These are phyloP conservation scores for Collybiopsis luxurians DNA, from an alignment of 768 basidiomycete species.

Conservation along the genomic window DNA sequence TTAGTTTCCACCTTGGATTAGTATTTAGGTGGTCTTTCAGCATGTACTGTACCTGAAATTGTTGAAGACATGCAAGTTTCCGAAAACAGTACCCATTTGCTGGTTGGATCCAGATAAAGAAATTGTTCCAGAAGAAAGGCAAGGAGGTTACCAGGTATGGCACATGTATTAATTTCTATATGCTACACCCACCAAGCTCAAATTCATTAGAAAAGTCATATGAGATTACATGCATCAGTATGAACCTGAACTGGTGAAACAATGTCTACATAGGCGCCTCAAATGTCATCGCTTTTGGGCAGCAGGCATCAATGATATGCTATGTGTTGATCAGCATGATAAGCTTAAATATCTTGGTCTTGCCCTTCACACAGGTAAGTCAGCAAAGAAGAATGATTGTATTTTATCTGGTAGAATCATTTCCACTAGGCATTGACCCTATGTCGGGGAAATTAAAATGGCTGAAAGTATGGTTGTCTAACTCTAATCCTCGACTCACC, in stretches of 20 bases:
- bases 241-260: neutral
- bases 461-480: slow-evolving; percentile 43
- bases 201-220: neutral
- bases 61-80: too few species aligned
- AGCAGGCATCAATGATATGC: slow-evolving; percentile 38
- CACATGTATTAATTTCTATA: too few species aligned
- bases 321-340: slow-evolving; percentile 42
- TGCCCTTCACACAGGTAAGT: slow-evolving; percentile 22
- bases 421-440: slow-evolving; percentile 27
- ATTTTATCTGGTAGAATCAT: too few species aligned
- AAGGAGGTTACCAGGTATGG: too few species aligned
- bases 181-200: too few species aligned
- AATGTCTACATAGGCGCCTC: neutral
- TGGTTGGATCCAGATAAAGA: too few species aligned
- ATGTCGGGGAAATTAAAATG: slow-evolving; percentile 29
- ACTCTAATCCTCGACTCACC: slow-evolving; percentile 33
- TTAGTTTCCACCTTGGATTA: too few species aligned
- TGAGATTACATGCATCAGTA: neutral
- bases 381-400: too few species aligned
- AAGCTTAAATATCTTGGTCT: slow-evolving; percentile 42
- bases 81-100: too few species aligned
- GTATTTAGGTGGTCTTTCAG: too few species aligned
- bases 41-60: neutral
- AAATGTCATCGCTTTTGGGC: neutral
- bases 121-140: too few species aligned